Evolutionary conservation across 805 yeast genomes (phyloP), one percentile per base, ranked within the genome.

Genomic region (Cyberlindnera lachancei): DNA sequence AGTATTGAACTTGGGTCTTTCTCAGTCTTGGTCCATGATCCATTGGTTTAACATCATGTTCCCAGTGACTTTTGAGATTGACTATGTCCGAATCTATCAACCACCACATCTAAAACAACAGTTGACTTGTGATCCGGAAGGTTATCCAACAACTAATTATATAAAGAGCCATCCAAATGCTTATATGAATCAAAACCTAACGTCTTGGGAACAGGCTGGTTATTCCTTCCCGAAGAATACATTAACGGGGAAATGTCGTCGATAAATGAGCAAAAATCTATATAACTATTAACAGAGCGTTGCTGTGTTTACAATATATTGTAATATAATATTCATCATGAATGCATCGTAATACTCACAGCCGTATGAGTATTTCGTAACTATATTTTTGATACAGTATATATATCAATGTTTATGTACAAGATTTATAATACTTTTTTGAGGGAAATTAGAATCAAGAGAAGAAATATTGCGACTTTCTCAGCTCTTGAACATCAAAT

Each of bases 391-490:
- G n/a, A n/a, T n/a, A n/a, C n/a, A n/a, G n/a, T n/a, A n/a, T n/a
- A n/a, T n/a, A n/a, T n/a, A n/a, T n/a, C n/a, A n/a, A n/a, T n/a
- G n/a, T n/a, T n/a, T n/a, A n/a, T n/a, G n/a, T n/a, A n/a, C n/a
- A n/a, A n/a, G n/a, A n/a, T n/a, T n/a, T n/a, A n/a, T n/a, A n/a
- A n/a, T n/a, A n/a, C n/a, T n/a, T n/a, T n/a, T n/a, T n/a, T n/a
- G n/a, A n/a, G n/a, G n/a, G n/a, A n/a, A n/a, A n/a, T n/a, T n/a
- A n/a, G 11, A 20, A 33, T 37, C 38, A 41, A n/a, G 45, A 41
- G 42, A 90, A 90, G 68, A 90, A 90, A 57, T 90, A 90, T 20
- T 68, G 67, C 41, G 95, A 84, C 30, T 77, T 72, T 50, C 70
- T 68, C 26, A 88, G 79, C 36, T 70, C 71, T 24, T 63, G 59